Evolutionary conservation across 495 filamentous ascomycete species (phyloP).

Genomic region (Xylaria cubensis): DNA sequence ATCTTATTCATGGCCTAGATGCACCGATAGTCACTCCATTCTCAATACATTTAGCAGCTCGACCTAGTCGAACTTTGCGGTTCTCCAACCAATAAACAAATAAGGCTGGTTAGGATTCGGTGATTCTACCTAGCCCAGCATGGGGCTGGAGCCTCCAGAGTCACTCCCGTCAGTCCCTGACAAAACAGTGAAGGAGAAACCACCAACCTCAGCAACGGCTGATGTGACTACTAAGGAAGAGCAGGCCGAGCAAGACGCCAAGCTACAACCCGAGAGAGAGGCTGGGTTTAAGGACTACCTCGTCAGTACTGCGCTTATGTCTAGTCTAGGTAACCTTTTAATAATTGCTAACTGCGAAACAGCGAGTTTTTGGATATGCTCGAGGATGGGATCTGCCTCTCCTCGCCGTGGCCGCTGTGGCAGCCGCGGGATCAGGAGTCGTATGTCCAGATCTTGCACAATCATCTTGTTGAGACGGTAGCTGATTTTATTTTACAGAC

Average conservation of each 20-base stretch:
- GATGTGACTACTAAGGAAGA: conserved; percentile 33
- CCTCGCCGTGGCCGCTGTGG: conserved; percentile 42
- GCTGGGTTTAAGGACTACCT: conserved; percentile 50
- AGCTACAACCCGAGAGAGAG: conserved; percentile 50
- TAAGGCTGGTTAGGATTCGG: background rate
- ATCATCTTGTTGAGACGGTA: background rate
- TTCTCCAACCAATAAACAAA: background rate
- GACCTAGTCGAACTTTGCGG: background rate
- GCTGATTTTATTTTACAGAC: conserved; percentile 30
- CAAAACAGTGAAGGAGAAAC: conserved; percentile 25
- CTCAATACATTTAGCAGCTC: background rate
- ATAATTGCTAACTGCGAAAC: conserved; percentile 24
- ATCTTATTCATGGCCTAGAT: background rate
- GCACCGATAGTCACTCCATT: background rate
- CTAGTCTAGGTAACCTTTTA: background rate
- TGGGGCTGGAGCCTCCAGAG: conserved; percentile 23
- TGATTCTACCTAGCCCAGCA: conserved; percentile 9
- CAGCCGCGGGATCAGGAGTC: conserved; percentile 37
- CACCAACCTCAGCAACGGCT: conserved; percentile 2
- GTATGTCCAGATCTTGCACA: conserved; percentile 30
- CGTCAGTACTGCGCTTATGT: conserved; percentile 27
- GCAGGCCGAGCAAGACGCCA: conserved; percentile 36
- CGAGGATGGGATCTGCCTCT: conserved; percentile 49
- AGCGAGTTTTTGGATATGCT: conserved; percentile 54
- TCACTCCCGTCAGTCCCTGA: conserved; percentile 4